phyloP scores from a whole-genome alignment of 2,329 filamentous ascomycete genomes.

The Purpureocillium takamizusanense region DNA sequence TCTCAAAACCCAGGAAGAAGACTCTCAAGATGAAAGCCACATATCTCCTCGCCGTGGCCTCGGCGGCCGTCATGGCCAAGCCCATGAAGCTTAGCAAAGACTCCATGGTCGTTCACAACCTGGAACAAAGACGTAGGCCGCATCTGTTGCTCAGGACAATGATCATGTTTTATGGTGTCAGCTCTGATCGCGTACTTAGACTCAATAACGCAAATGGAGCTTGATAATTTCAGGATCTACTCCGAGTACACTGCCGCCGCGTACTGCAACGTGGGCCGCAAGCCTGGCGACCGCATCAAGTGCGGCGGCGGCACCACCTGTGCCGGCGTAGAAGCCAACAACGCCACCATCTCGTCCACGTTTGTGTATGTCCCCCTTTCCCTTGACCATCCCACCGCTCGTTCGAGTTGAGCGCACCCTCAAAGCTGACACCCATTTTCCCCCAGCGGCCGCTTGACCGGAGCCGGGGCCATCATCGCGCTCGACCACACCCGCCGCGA shows the following conservation, averaged over 20 bases:
- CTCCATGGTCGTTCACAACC: conserved; percentile 10
- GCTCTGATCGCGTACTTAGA: not conserved
- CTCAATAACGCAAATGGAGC: conserved; percentile 19
- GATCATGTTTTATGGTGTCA: no score
- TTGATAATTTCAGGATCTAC: conserved; percentile 35
- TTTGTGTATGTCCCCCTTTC: conserved; percentile 23
- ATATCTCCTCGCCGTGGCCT: not conserved
- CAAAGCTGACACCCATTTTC: conserved; percentile 11
- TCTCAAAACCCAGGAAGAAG: no score
- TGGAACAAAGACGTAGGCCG: conserved; percentile 25
- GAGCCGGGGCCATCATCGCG: conserved; percentile 41
- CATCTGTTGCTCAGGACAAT: not conserved
- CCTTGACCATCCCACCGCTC: no score
- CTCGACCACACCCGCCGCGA: conserved; percentile 37
- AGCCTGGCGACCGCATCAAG: conserved; percentile 27
- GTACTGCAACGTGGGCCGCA: conserved; percentile 41
- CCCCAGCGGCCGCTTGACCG: conserved; percentile 29
- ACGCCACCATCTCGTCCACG: conserved; percentile 32
- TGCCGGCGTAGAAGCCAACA: conserved; percentile 30
- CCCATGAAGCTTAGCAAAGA: conserved; percentile 9
- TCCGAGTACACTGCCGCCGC: conserved; percentile 41
- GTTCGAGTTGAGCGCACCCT: no score
- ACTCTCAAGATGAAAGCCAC: not conserved
- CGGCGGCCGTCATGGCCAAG: not conserved
- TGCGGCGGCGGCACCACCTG: conserved; percentile 38